phyloP scores from a whole-genome alignment of 2,329 filamentous ascomycete species.

The Thelonectria olida region DNA sequence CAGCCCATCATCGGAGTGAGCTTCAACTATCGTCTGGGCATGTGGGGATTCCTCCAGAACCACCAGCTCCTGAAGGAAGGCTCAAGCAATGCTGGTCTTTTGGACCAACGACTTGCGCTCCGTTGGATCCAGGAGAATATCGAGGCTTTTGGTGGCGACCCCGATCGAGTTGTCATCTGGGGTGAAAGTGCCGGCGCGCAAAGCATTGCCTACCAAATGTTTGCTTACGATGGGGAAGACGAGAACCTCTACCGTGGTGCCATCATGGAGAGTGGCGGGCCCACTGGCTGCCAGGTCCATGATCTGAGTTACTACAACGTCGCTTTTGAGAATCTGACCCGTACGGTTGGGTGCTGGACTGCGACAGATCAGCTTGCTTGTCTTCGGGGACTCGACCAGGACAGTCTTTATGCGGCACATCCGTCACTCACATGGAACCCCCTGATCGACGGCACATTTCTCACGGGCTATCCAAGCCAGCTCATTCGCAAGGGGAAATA shows the following conservation, averaged over 20 bases:
- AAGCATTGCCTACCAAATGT: conserved; percentile 57
- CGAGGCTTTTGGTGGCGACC: conserved; percentile 58
- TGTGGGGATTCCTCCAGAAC: conserved; percentile 63
- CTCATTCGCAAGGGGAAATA: conserved; percentile 53
- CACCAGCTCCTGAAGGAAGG: conserved; percentile 52
- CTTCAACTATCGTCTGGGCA: conserved; percentile 62
- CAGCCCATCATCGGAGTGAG: conserved; percentile 63
- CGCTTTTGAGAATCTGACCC: conserved; percentile 38
- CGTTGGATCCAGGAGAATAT: conserved; percentile 65
- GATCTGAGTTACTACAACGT: conserved; percentile 41
- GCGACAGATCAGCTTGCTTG: conserved; percentile 48
- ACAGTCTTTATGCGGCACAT: conserved; percentile 45
- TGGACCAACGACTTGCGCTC: conserved; percentile 59
- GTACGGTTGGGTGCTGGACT: conserved; percentile 43
- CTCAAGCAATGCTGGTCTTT: conserved; percentile 58
- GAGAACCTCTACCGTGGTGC: conserved; percentile 63
- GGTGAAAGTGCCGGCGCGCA: conserved; percentile 56
- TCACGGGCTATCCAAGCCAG: conserved; percentile 57
- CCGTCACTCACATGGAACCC: conserved; percentile 53
- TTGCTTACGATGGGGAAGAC: conserved; percentile 64
- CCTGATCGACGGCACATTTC: conserved; percentile 57
- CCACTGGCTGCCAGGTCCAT: conserved; percentile 36
- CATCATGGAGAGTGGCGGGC: conserved; percentile 61
- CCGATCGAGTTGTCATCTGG: conserved; percentile 57
- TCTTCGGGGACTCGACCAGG: conserved; percentile 45